Base-by-base conservation (phyloP, 768 basidiomycete genomes). In the Mycena indigotica region DNA sequence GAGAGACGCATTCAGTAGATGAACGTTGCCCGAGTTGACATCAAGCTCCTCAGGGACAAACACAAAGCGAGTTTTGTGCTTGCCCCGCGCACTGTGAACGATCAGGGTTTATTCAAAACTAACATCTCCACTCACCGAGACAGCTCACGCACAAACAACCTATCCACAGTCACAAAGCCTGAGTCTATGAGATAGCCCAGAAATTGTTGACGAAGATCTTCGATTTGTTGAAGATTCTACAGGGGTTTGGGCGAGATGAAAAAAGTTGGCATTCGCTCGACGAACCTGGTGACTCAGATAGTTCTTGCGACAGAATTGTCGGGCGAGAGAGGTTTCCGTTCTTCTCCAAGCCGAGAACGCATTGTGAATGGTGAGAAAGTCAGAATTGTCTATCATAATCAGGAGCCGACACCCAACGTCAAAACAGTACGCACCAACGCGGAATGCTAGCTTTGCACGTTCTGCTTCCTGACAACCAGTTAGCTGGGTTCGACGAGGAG, bases 141-240 rank as follows among this genome's bases (percentile, higher is more conserved):
- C 25, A 98, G 79, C 51, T 92, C 91, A 29, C 78, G 82, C 28
- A 89, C 74, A 64, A 93, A 82, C 16, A 75, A 73, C 35, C 76
- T 73, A 55, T 91, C 86, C 13, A 86, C 87, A 53, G 77, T 78
- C 53, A 98, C 86, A 68, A 98, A 94, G 0, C 83, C 81, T 4
- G 94, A 91, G 69, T 98, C 96, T 13, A 96, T 83, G 44, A 98
- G 74, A 72, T 96, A 91, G 80, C 87, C 85, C 53, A 93, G 75
- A 60, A 93, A 84, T 69, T 99, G 96, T 67, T 95, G 93, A 26
- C 95, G 86, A 30, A 98, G 80, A 67, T 98, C 96, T 70, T 98
- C 96, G 28, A 99, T 96, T 72, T 97, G 94, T 73, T 93, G 88
- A 50, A 99, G 76, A 68, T 94, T 98, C 87, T 93, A 68, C 5